Base-by-base conservation (phyloP, 805 yeast genomes). In the Dipodascus geniculatus region DNA sequence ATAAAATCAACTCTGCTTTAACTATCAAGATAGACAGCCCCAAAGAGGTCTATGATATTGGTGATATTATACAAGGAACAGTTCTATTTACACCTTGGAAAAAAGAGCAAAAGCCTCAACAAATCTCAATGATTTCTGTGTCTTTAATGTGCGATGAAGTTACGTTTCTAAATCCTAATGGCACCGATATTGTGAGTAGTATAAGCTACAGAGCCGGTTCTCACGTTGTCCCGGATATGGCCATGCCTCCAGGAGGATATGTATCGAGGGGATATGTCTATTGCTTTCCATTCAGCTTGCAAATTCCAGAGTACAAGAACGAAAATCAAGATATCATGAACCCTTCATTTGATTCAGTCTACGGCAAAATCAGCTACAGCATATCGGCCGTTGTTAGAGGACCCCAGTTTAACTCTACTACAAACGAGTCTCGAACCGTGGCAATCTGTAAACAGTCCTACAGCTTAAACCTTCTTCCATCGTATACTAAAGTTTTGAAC, bases 161-260 rank as follows among this genome's bases (percentile, higher is more conserved):
- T 17, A 38, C 44, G 6, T 38, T n/a, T 38, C 14, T 38, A 38
- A 38, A 38, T 17, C 20, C 44, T n/a, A 17, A 14, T 16, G 44
- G 44, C 6, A 38, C 44, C 8, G 19, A 38, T 38, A 17, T 38
- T n/a, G 44, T 38, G 20, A 38, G 44, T n/a, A 38, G 14, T 17
- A 38, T 6, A 14, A n/a, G 44, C 19, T 38, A 11, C 20, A 38
- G 44, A n/a, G 14, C 14, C 14, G 20, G 44, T 4, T 38, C 44
- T n/a, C 44, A 38, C 19, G 19, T 38, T 38, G 44, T 38, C 44
- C 44, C 44, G 8, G 44, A 38, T 6, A 38, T 38, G 44, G 44
- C 44, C 14, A 38, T 38, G 44, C 44, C 44, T 38, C 44, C 44
- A 11, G 44, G 20, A n/a, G 44, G 44, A 38, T n/a, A 38, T n/a